Percentiles rank a stretch among this genome's conserved stretches.
phyloP scores from a whole-genome alignment of 495 filamentous ascomycete genomes.

The Ramalina peruviana region DNA sequence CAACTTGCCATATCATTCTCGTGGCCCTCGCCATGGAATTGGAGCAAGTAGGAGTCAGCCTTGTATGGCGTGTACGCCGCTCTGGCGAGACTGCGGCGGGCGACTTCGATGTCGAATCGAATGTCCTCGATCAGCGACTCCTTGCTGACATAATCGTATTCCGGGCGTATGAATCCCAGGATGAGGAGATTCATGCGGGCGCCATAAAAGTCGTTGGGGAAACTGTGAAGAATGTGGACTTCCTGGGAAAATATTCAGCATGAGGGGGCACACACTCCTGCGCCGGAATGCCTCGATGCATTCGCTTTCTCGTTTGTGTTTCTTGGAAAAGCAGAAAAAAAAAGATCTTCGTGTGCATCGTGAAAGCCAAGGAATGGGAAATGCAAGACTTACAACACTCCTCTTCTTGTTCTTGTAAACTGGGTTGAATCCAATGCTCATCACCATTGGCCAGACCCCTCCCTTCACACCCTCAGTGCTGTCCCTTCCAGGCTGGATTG shows the following conservation, averaged over 20 bases:
- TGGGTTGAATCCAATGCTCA: slow-evolving; percentile 92
- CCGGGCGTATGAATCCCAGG: slow-evolving; percentile 75
- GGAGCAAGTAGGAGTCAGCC: slow-evolving; percentile 27
- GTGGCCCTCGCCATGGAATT: slow-evolving; percentile 10
- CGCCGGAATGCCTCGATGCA: not conserved
- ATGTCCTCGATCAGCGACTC: slow-evolving; percentile 85
- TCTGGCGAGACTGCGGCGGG: slow-evolving; percentile 55
- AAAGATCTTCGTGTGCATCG: not conserved
- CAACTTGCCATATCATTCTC: slow-evolving; percentile 7
- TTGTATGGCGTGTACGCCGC: slow-evolving; percentile 46
- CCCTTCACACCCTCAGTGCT: slow-evolving; percentile 14
- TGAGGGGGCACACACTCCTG: not conserved
- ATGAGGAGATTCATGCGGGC: slow-evolving; percentile 62
- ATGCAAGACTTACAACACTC: slow-evolving; percentile 40
- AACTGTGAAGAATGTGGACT: slow-evolving; percentile 76
- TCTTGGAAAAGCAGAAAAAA: not conserved
- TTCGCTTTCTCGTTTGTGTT: not conserved
- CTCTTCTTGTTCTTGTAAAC: slow-evolving; percentile 80
- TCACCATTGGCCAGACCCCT: slow-evolving; percentile 68
- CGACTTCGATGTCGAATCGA: slow-evolving; percentile 72
- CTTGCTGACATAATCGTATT: slow-evolving; percentile 72
- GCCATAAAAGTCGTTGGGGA: slow-evolving; percentile 69
- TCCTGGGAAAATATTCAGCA: slow-evolving; percentile 31
- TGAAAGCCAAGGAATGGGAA: not conserved
- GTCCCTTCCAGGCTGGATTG: not conserved